phyloP scores from a whole-genome alignment of 2,329 filamentous ascomycete species.

The Cercospora canescens region DNA sequence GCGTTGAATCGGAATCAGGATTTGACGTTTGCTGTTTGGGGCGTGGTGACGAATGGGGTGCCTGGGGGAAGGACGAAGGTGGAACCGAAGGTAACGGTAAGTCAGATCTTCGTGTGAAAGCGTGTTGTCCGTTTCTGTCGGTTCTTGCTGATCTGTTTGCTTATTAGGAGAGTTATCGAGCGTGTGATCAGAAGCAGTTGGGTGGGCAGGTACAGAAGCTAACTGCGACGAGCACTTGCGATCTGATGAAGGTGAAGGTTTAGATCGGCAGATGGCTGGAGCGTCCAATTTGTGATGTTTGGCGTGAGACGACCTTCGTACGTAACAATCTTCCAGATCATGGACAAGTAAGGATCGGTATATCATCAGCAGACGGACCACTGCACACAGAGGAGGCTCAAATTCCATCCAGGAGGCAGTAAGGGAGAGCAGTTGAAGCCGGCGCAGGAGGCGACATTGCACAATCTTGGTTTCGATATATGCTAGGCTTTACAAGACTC shows the following conservation, averaged over 20 bases:
- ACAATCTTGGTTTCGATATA: too few species aligned
- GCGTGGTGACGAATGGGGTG: not conserved
- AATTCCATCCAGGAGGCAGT: too few species aligned
- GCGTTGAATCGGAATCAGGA: slow-evolving; percentile 3
- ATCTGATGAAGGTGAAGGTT: not conserved
- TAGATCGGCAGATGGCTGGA: not conserved
- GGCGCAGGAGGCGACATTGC: too few species aligned
- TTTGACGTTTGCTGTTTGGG: slow-evolving; percentile 9
- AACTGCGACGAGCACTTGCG: not conserved
- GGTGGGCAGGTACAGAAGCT: not conserved
- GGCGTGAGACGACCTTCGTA: too few species aligned
- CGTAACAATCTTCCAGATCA: too few species aligned
- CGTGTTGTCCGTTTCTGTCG: not conserved
- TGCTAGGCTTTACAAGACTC: too few species aligned
- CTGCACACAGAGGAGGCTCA: not conserved
- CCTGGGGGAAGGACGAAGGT: not conserved
- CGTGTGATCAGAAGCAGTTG: not conserved
- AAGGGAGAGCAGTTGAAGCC: too few species aligned
- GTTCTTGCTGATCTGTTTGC: not conserved
- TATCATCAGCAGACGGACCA: not conserved
- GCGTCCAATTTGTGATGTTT: too few species aligned
- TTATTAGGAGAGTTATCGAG: not conserved
- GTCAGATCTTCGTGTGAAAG: not conserved
- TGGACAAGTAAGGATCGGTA: not conserved
- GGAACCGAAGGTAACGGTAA: not conserved